Base-by-base conservation (phyloP, 2,329 filamentous ascomycete species). In the Colletotrichum nymphaeae region DNA sequence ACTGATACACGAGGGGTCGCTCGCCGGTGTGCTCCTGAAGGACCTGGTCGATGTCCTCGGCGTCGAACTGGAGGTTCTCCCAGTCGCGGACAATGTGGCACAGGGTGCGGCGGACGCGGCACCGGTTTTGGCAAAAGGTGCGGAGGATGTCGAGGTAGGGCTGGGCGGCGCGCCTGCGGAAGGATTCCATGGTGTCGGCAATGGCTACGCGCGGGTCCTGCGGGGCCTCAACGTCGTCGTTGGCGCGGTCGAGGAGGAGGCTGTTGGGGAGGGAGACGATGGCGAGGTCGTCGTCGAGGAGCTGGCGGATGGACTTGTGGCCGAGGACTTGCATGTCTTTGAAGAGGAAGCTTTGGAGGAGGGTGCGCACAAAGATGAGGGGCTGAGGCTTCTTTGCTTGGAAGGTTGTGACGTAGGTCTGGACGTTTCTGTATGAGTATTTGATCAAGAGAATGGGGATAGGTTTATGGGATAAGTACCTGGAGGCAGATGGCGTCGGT, bases 41-140 rank as follows among this genome's bases (percentile, higher is more conserved):
- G 37, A 92, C 86, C 42, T 89, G 86, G 80, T 97, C 95, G 42
- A 95, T 86, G 74, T 94, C 91, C 80, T 96, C 94, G 6, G 93
- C 93, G 78, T 97, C 94, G 9, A 90, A 86, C 82, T 98, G 95
- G 2, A 98, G 86, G 64, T 90, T 89, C 78, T 98, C 95, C 92
- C 95, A 97, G 73, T 96, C 93, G 3, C 91, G 85, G 46, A 98
- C 91, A 16, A 93, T 90, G 80, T 98, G 96, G 74, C 92, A 95
- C 9, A 99, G 88, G n/a, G 93, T 95, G 46, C 97, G 91, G n/a
- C 97, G 91, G 55, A 97, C 91, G 2, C 97, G 93, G 79, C 95
- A 97, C 65, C 95, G 89, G 79, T 98, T 99, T 80, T 98, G 94
- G 78, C 95, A 97, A 22, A 97, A 87, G 8, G 94, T 93, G 60